A percentile compares a stretch with the other conserved stretches of the same genome.
These are phyloP conservation scores for Hypoxylon subgilvum DNA, from an alignment of 495 filamentous ascomycete species.

Conservation along the genomic window DNA sequence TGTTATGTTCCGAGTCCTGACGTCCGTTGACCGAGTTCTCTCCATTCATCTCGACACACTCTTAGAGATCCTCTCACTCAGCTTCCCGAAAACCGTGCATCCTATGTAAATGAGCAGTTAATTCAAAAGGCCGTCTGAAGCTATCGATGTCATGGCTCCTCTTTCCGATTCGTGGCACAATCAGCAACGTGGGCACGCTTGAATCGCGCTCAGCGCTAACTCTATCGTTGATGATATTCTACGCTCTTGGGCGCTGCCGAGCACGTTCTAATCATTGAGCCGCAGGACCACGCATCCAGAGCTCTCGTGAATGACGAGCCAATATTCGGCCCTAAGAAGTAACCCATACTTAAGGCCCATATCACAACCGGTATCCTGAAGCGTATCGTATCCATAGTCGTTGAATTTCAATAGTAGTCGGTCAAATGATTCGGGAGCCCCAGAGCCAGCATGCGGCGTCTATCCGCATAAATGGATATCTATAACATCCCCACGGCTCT, in stretches of 20 bases:
- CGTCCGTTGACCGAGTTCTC: background rate
- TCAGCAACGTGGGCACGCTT: background rate
- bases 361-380: background rate
- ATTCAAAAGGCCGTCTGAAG: too few species aligned
- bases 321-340: background rate
- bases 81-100: too few species aligned
- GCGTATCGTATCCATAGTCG: background rate
- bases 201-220: slow-evolving; percentile 18
- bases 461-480: background rate
- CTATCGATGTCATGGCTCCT: slow-evolving; percentile 20
- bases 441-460: background rate
- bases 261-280: too few species aligned
- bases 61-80: too few species aligned
- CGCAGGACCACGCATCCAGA: too few species aligned
- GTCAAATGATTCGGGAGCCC: slow-evolving; percentile 18
- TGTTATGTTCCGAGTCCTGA: too few species aligned
- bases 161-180: slow-evolving; percentile 18
- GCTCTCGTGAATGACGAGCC: slow-evolving; percentile 1
- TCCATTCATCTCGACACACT: background rate
- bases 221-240: slow-evolving; percentile 11
- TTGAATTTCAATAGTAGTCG: too few species aligned
- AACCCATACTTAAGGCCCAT: too few species aligned
- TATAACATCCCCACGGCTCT: too few species aligned
- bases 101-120: too few species aligned
- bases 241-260: background rate